Evolutionary conservation across 179 eudicot species (phyloP).

Genomic region (Drosera spatulata): DNA sequence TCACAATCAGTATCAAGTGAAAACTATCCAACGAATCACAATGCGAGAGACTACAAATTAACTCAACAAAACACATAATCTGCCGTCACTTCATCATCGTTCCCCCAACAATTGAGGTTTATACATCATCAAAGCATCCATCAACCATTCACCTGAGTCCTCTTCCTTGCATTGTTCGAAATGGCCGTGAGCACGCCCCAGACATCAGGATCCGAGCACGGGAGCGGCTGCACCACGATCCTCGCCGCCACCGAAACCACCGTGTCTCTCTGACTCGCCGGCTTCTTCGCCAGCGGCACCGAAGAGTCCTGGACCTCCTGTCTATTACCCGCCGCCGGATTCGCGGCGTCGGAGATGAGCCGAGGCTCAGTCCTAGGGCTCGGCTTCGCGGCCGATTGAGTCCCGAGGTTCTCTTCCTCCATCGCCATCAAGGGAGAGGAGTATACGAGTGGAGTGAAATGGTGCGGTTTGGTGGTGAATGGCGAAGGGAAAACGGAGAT

Average conservation of each 20-base stretch:
- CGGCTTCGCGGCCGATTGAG: conserved; percentile 23
- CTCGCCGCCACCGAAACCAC: conserved; percentile 46
- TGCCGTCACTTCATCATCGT: too few relatives aligned
- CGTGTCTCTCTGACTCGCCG: conserved; percentile 26
- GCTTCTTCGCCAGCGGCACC: conserved; percentile 19
- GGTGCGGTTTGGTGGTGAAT: too few relatives aligned
- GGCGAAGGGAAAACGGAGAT: too few relatives aligned
- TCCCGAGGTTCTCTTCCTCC: conserved; percentile 14
- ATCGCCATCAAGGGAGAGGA: conserved; percentile 3
- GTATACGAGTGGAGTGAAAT: too few relatives aligned
- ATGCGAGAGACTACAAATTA: too few relatives aligned
- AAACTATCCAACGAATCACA: too few relatives aligned
- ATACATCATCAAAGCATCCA: background rate
- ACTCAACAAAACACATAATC: too few relatives aligned
- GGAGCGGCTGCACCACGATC: conserved; percentile 58
- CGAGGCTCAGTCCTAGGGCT: conserved; percentile 7
- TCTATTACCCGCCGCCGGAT: conserved; percentile 7
- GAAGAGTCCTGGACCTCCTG: conserved; percentile 6
- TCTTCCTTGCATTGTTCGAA: conserved; percentile 60
- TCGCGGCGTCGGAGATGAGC: too few relatives aligned
- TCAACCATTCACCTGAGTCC: conserved; percentile 40
- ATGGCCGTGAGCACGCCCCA: conserved; percentile 98
- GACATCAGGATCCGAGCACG: conserved; percentile 60
- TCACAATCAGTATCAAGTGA: too few relatives aligned
- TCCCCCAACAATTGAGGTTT: background rate